phyloP scores from a whole-genome alignment of 345 rosid genomes.

The Gossypium australe region DNA sequence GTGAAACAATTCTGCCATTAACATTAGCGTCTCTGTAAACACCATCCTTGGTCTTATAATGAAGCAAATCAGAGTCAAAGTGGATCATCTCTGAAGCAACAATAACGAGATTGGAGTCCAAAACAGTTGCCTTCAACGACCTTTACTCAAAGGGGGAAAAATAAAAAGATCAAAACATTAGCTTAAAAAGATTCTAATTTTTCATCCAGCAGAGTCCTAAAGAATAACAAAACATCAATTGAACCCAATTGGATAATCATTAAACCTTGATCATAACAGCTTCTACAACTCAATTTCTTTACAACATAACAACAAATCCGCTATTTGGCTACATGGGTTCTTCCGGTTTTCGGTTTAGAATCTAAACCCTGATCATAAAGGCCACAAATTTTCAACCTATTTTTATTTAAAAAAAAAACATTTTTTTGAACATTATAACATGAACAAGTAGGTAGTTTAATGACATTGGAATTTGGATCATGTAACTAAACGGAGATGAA shows the following conservation, averaged over 20 bases:
- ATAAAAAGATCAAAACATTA: neutral
- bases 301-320: neutral
- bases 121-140: constrained; percentile 92
- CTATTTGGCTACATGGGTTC: neutral
- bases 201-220: neutral
- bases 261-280: neutral
- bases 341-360: neutral
- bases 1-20: constrained; percentile 79
- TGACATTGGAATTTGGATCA: neutral
- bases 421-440: neutral
- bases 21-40: constrained; percentile 62
- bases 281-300: neutral
- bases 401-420: neutral
- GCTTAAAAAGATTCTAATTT: neutral
- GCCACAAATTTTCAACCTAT: neutral
- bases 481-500: neutral
- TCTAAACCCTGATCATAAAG: neutral
- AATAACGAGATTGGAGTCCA: constrained; percentile 64
- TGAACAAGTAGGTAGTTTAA: neutral
- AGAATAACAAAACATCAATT: neutral
- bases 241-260: neutral
- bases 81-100: constrained; percentile 59
- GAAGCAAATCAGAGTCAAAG: constrained; percentile 78
- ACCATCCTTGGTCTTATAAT: constrained; percentile 78
- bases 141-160: constrained; percentile 24